These are phyloP conservation scores for Fusarium pilosicola DNA, from an alignment of 2,329 filamentous ascomycete genomes.

Conservation along the genomic window DNA sequence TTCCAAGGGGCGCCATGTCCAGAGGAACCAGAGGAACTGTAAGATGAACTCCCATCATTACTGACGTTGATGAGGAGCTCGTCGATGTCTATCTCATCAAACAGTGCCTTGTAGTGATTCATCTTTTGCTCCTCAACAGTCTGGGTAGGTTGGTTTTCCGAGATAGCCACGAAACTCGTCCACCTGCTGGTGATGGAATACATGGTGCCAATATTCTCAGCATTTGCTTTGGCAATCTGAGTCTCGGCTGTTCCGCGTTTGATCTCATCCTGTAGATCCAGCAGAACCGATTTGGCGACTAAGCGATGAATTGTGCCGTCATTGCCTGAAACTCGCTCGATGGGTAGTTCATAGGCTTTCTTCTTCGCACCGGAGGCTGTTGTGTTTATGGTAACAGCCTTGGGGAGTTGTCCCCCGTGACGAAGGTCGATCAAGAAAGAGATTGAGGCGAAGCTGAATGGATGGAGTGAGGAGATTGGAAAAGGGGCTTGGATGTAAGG, in stretches of 20 bases:
- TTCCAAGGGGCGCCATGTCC: no score
- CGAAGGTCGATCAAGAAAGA: neutral
- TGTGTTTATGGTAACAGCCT: rapidly evolving
- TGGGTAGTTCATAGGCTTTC: rapidly evolving
- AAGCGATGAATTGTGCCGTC: rapidly evolving
- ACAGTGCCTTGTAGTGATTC: rapidly evolving
- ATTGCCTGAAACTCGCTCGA: rapidly evolving
- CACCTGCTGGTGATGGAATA: neutral
- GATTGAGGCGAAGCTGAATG: neutral
- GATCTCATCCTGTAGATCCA: rapidly evolving
- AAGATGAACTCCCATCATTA: neutral
- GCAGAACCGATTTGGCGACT: rapidly evolving
- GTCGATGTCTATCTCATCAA: neutral
- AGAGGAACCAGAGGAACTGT: neutral
- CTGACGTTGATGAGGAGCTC: neutral
- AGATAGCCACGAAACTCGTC: neutral
- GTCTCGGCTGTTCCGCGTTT: rapidly evolving
- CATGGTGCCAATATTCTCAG: rapidly evolving
- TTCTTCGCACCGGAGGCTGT: rapidly evolving
- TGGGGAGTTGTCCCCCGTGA: rapidly evolving
- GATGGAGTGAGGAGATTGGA: neutral
- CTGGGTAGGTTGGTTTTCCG: rapidly evolving
- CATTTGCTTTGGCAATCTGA: rapidly evolving
- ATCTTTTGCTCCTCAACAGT: rapidly evolving
- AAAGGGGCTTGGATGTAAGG: neutral